These are phyloP conservation scores for Clonostachys sp. DNA, from an alignment of 2,329 filamentous ascomycete species.

Conservation along the genomic window DNA sequence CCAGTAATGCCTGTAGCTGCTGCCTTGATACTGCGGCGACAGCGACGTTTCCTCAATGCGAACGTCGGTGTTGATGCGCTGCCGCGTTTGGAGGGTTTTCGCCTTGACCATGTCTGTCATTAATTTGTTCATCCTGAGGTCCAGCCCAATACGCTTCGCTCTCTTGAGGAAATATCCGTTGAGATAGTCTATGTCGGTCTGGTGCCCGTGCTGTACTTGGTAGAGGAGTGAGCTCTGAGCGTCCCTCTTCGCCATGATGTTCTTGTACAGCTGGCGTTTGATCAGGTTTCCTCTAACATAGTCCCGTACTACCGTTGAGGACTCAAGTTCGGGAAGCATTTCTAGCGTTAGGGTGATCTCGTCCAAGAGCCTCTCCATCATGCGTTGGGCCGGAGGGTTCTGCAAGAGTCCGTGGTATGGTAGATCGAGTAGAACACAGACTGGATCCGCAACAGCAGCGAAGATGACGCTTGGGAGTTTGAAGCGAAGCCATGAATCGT, in stretches of 20 bases:
- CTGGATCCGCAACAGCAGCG: conserved; percentile 71
- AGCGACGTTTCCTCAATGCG: conserved; percentile 1
- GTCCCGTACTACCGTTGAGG: conserved; percentile 49
- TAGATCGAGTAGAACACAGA: conserved; percentile 75
- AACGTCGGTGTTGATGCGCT: conserved; percentile 1
- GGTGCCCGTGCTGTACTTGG: conserved; percentile 54
- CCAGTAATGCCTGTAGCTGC: too few species aligned
- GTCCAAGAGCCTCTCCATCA: conserved; percentile 66
- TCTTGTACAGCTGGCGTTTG: conserved; percentile 48
- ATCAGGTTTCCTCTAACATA: conserved; percentile 57
- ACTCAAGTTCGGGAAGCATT: conserved; percentile 67
- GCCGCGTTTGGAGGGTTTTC: conserved; percentile 37
- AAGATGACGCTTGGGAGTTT: conserved; percentile 79
- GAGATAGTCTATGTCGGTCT: conserved; percentile 76
- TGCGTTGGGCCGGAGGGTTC: conserved; percentile 59
- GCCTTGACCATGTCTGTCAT: conserved; percentile 69
- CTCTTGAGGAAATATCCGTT: conserved; percentile 83
- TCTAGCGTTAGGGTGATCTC: conserved; percentile 73
- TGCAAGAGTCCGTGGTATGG: conserved; percentile 67
- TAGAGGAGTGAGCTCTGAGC: conserved; percentile 60
- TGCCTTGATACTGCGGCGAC: not conserved
- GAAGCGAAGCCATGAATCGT: conserved; percentile 52
- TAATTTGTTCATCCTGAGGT: conserved; percentile 68
- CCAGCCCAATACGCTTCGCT: conserved; percentile 69
- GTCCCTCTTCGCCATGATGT: conserved; percentile 37